Conservation (phyloP, 106 monocot genomes). For the Vanilla planifolia region DNA sequence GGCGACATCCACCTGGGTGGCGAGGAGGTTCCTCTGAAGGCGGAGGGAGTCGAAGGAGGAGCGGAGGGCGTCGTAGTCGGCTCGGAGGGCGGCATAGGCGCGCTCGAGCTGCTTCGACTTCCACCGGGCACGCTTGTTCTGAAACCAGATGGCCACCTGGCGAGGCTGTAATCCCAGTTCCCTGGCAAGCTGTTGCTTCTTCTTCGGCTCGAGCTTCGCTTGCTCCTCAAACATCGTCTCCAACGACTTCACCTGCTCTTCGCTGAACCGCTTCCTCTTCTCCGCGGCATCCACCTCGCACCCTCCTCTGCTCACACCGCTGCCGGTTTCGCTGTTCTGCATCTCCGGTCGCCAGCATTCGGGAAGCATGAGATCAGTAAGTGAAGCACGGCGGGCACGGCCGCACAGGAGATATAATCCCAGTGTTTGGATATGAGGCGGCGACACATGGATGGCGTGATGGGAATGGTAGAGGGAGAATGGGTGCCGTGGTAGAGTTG, state of each 20-base stretch:
- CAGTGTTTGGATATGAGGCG: too few relatives aligned
- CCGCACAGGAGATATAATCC: background rate
- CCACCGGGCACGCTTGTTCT: constrained; percentile 76
- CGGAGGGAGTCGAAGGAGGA: constrained; percentile 30
- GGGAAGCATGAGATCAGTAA: background rate
- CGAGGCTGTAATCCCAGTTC: constrained; percentile 69
- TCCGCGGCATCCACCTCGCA: background rate
- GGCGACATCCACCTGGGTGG: constrained; percentile 31
- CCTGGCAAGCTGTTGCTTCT: constrained; percentile 54
- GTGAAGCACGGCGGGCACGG: background rate
- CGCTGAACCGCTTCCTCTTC: constrained; percentile 54
- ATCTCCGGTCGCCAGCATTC: background rate
- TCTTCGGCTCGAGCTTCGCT: constrained; percentile 55
- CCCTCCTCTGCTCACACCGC: background rate
- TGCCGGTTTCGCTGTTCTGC: background rate
- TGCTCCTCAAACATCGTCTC: constrained; percentile 64
- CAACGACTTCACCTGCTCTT: constrained; percentile 54
- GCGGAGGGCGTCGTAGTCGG: constrained; percentile 44
- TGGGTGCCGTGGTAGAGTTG: background rate
- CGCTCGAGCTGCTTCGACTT: constrained; percentile 77
- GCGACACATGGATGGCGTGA: background rate
- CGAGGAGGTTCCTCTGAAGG: constrained; percentile 41
- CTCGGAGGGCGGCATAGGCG: constrained; percentile 29
- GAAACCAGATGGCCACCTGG: constrained; percentile 84
- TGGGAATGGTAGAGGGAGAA: background rate